Conservation (phyloP, 1,284 basidiomycete genomes). For the Rugosomyces carneus region DNA sequence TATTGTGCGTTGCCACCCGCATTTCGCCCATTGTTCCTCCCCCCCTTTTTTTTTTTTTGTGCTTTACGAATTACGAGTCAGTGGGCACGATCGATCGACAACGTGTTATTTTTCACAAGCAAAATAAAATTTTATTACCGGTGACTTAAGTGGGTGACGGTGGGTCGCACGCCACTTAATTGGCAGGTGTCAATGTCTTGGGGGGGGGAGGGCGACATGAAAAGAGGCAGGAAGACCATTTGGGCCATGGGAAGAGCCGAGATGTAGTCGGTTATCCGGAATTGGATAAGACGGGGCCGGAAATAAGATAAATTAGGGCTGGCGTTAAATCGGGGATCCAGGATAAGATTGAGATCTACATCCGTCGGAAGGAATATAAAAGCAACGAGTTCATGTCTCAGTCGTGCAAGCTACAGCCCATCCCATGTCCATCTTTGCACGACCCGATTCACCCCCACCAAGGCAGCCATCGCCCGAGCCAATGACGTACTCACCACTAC, state of each 20-base stretch:
- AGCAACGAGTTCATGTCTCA: not conserved
- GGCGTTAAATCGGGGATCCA: conserved; percentile 1
- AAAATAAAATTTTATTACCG: not conserved
- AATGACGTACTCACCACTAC: conserved; percentile 28
- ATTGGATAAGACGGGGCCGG: not conserved
- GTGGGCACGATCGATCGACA: not conserved
- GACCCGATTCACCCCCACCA: conserved; percentile 39
- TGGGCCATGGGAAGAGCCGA: not conserved
- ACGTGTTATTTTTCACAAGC: too few relatives aligned
- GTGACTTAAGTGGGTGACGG: not conserved
- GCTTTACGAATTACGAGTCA: not conserved
- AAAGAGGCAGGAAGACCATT: not conserved
- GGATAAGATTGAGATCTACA: conserved; percentile 1
- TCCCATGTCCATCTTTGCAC: conserved; percentile 29
- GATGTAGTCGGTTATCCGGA: not conserved
- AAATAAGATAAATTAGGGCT: not conserved
- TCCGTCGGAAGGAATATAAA: conserved; percentile 7
- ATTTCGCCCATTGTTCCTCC: not conserved
- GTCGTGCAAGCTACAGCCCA: too few relatives aligned
- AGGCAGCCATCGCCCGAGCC: conserved; percentile 33
- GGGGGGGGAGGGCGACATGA: not conserved
- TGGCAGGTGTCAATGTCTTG: not conserved
- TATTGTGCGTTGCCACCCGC: too few relatives aligned
- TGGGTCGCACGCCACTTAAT: not conserved
- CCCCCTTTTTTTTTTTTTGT: not conserved